A percentile compares a stretch with the other conserved stretches of the same genome.
phyloP scores from a whole-genome alignment of 768 basidiomycete species.

The Leucosporidium yakuticum region DNA sequence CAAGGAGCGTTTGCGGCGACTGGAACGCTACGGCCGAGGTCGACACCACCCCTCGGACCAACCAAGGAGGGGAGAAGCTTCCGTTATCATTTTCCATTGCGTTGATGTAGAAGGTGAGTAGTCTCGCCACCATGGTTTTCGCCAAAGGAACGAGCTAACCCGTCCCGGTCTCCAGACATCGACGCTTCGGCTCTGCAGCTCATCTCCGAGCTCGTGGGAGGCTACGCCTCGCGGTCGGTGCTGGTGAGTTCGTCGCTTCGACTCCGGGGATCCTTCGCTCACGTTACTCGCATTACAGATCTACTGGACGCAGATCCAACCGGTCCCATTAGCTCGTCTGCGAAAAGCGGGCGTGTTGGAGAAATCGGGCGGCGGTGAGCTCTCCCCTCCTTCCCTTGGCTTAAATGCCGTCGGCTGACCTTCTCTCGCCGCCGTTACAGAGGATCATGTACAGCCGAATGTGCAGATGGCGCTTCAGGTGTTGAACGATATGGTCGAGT shows the following conservation, averaged over 20 bases:
- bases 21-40: slow-evolving; percentile 79
- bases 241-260: slow-evolving; percentile 9
- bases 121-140: not conserved
- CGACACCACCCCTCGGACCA: slow-evolving; percentile 83
- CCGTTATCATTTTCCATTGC: slow-evolving; percentile 62
- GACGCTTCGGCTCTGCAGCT: slow-evolving; percentile 61
- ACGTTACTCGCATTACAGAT: slow-evolving; percentile 1
- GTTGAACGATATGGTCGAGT: slow-evolving; percentile 7
- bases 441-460: slow-evolving; percentile 15
- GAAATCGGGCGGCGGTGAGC: slow-evolving; percentile 16
- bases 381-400: not conserved
- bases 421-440: not conserved
- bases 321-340: not conserved
- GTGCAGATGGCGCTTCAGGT: slow-evolving; percentile 12
- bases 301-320: slow-evolving; percentile 20
- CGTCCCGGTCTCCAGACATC: slow-evolving; percentile 42
- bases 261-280: not conserved
- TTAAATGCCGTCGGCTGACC: not conserved
- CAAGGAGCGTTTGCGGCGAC: slow-evolving; percentile 74
- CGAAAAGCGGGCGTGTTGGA: slow-evolving; percentile 17
- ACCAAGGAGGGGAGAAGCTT: slow-evolving; percentile 44
- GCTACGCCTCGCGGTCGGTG: slow-evolving; percentile 25
- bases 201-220: slow-evolving; percentile 32
- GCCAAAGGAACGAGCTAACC: not conserved
- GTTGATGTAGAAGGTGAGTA: slow-evolving; percentile 67